These are phyloP conservation scores for Fusarium camptoceras DNA, from an alignment of 2,329 filamentous ascomycete genomes.

Conservation along the genomic window DNA sequence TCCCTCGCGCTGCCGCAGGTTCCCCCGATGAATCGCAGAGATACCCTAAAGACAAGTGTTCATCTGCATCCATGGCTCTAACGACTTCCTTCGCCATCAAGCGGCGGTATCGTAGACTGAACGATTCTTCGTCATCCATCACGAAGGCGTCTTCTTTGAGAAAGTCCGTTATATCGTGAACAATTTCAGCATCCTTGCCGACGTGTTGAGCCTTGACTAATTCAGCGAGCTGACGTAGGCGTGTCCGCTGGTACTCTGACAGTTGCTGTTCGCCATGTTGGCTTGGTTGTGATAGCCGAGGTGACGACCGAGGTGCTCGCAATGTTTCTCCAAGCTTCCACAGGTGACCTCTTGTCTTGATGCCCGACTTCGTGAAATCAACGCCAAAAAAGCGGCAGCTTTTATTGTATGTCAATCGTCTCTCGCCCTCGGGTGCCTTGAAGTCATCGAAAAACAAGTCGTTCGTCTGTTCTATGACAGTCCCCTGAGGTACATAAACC, in stretches of 20 bases:
- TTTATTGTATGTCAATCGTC: slow-evolving; percentile 44
- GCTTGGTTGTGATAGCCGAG: slow-evolving; percentile 15
- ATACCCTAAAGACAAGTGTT: slow-evolving; percentile 26
- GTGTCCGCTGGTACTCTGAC: slow-evolving; percentile 22
- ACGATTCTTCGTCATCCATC: slow-evolving; percentile 9
- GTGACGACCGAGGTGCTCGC: slow-evolving; percentile 23
- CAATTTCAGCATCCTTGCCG: neutral
- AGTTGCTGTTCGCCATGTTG: slow-evolving; percentile 23
- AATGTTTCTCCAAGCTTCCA: slow-evolving; percentile 42
- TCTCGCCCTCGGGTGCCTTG: slow-evolving; percentile 18
- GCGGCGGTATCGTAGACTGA: slow-evolving; percentile 31
- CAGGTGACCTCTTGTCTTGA: slow-evolving; percentile 41
- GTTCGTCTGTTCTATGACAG: slow-evolving; percentile 24
- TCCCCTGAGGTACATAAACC: neutral
- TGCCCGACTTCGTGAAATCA: slow-evolving; percentile 23
- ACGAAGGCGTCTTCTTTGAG: slow-evolving; percentile 22
- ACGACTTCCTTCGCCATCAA: slow-evolving; percentile 36
- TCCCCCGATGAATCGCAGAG: slow-evolving; percentile 13
- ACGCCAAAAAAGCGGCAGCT: slow-evolving; percentile 43
- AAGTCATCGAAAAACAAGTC: slow-evolving; percentile 39
- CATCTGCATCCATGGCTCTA: slow-evolving; percentile 31
- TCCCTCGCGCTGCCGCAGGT: slow-evolving; percentile 12
- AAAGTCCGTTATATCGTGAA: slow-evolving; percentile 4
- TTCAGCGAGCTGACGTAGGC: slow-evolving; percentile 29
- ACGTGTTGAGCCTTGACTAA: slow-evolving; percentile 8